Percentiles rank a stretch among this genome's conserved stretches.
These are phyloP conservation scores for Pseudognaphalium luteoalbum DNA, from an alignment of 129 eudicot species.

Conservation along the genomic window DNA sequence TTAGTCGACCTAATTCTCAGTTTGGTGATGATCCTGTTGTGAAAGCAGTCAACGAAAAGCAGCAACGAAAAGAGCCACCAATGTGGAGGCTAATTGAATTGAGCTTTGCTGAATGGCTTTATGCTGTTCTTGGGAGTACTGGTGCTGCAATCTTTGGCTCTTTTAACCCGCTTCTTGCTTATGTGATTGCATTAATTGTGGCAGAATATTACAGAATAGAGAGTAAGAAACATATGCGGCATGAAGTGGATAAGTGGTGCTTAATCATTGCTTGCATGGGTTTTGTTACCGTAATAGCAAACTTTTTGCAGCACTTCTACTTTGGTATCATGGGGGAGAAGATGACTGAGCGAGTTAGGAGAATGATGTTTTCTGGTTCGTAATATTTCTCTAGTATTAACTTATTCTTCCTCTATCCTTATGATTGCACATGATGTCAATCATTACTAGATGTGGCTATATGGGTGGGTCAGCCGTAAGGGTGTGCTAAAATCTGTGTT, in stretches of 20 bases:
- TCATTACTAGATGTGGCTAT: neutral
- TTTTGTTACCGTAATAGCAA: slow-evolving; percentile 85
- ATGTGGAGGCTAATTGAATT: slow-evolving; percentile 97
- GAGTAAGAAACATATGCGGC: slow-evolving; percentile 45
- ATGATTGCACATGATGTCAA: slow-evolving; percentile 13
- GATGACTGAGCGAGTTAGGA: slow-evolving; percentile 93
- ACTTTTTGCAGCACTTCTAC: slow-evolving; percentile 93
- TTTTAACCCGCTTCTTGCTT: slow-evolving; percentile 92
- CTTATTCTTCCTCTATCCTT: neutral
- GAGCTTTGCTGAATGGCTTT: slow-evolving; percentile 97
- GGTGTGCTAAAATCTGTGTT: neutral
- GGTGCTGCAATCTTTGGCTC: slow-evolving; percentile 97
- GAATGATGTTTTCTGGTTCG: slow-evolving; percentile 98
- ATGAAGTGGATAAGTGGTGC: slow-evolving; percentile 91
- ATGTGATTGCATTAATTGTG: slow-evolving; percentile 78
- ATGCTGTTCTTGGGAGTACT: slow-evolving; percentile 89
- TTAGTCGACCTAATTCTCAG: slow-evolving; percentile 80
- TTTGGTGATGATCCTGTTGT: slow-evolving; percentile 48
- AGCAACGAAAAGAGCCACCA: slow-evolving; percentile 60
- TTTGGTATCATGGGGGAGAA: slow-evolving; percentile 99
- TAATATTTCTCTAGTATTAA: slow-evolving; percentile 15
- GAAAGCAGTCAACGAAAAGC: slow-evolving; percentile 49
- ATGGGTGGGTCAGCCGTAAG: neutral
- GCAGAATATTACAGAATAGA: slow-evolving; percentile 68
- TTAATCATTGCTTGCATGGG: slow-evolving; percentile 91